Evolutionary conservation across 2,329 filamentous ascomycete species (phyloP).

Genomic region (Magnaporthiopsis poae): DNA sequence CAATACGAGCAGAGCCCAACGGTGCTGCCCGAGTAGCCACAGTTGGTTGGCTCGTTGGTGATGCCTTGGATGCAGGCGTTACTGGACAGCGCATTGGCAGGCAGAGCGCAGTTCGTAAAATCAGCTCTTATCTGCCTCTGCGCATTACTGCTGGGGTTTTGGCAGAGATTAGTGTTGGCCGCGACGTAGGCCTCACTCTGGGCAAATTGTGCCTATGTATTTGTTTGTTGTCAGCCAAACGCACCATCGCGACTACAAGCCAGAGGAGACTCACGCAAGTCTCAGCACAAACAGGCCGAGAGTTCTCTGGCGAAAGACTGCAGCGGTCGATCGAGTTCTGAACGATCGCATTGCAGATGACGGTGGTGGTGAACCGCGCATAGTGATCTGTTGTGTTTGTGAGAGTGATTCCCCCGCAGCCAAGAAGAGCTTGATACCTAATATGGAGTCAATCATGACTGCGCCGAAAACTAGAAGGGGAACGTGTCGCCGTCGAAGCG

Average conservation of each 20-base stretch:
- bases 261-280: conserved; percentile 55
- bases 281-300: conserved; percentile 75
- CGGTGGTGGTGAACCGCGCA: conserved; percentile 82
- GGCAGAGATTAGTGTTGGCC: conserved; percentile 63
- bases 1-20: conserved; percentile 83
- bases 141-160: conserved; percentile 53
- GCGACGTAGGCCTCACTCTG: conserved; percentile 80
- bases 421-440: conserved; percentile 74
- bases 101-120: conserved; percentile 79
- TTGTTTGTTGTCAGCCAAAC: neutral
- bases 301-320: conserved; percentile 50
- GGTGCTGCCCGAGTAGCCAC: conserved; percentile 65
- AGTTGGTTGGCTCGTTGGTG: conserved; percentile 75
- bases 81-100: conserved; percentile 65
- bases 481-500: neutral
- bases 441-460: conserved; percentile 12
- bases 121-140: conserved; percentile 77
- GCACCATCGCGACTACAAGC: neutral
- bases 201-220: conserved; percentile 63
- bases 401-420: conserved; percentile 68
- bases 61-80: conserved; percentile 64
- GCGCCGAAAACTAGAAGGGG: neutral
- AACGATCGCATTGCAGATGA: conserved; percentile 86
- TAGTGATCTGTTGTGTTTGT: conserved; percentile 74
- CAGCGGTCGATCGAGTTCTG: conserved; percentile 75